These are phyloP conservation scores for Plasmodium reichenowi DNA, from an alignment of 169 alveolate genomes.

Conservation along the genomic window DNA sequence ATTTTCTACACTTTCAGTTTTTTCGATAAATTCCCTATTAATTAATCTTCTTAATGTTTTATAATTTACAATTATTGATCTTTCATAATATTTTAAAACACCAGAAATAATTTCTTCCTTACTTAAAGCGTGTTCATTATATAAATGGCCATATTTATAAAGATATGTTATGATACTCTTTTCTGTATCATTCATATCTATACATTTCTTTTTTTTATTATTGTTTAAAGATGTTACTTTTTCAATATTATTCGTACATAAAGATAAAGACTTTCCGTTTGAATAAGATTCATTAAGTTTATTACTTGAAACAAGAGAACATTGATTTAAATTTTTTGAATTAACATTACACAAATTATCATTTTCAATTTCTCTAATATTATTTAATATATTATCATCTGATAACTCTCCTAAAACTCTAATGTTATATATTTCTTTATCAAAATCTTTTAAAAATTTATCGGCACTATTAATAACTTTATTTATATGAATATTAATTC, in stretches of 20 bases:
- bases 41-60: slow-evolving; percentile 15
- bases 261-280: neutral
- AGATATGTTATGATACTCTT: slow-evolving; percentile 15
- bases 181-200: slow-evolving; percentile 37
- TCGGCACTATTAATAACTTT: slow-evolving; percentile 57
- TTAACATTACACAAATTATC: slow-evolving; percentile 27
- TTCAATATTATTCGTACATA: neutral
- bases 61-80: slow-evolving; percentile 17
- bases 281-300: slow-evolving; percentile 1
- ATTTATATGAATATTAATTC: slow-evolving; percentile 44
- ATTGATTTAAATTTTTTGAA: neutral
- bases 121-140: slow-evolving; percentile 38
- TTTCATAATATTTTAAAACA: slow-evolving; percentile 45
- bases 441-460: slow-evolving; percentile 35
- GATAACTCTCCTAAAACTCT: slow-evolving; percentile 21
- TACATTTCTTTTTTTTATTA: slow-evolving; percentile 2
- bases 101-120: slow-evolving; percentile 50
- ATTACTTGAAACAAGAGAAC: slow-evolving; percentile 11
- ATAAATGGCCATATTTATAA: slow-evolving; percentile 21
- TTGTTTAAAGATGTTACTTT: neutral
- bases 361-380: slow-evolving; percentile 53
- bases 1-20: slow-evolving; percentile 21
- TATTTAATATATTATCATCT: slow-evolving; percentile 45
- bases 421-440: slow-evolving; percentile 28
- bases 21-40: slow-evolving; percentile 28